Percentiles rank a stretch among this genome's conserved stretches.
Evolutionary conservation across 768 basidiomycete genomes (phyloP).

Genomic region (Hygrocybe punicea): DNA sequence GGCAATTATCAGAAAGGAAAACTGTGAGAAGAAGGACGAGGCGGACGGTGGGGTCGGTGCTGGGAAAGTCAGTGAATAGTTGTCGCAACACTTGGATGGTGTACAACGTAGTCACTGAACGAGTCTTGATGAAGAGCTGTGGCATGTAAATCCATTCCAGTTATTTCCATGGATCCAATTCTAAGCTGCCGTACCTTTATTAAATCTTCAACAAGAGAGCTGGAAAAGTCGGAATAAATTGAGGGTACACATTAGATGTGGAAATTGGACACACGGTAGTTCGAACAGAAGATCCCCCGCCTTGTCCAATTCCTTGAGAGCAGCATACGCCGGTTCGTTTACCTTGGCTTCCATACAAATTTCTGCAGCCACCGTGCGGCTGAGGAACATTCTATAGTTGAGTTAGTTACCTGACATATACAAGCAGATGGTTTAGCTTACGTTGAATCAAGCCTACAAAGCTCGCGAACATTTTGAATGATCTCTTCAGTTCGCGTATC

Average conservation of each 20-base stretch:
- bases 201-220: conserved; percentile 58
- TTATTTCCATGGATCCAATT: neutral
- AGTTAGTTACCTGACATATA: neutral
- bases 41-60: conserved; percentile 55
- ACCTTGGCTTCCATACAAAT: conserved; percentile 76
- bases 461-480: conserved; percentile 63
- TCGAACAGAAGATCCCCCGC: conserved; percentile 65
- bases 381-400: conserved; percentile 67
- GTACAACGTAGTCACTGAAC: conserved; percentile 53
- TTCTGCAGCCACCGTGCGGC: conserved; percentile 78
- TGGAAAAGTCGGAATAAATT: conserved; percentile 21
- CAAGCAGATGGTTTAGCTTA: conserved; percentile 29
- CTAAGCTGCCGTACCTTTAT: conserved; percentile 52
- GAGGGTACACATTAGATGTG: neutral
- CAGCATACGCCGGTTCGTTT: conserved; percentile 66
- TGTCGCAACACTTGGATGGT: conserved; percentile 55
- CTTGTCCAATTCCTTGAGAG: conserved; percentile 64
- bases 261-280: conserved; percentile 45
- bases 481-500: conserved; percentile 61
- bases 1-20: conserved; percentile 11
- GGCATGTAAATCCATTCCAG: neutral
- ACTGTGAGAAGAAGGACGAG: conserved; percentile 49
- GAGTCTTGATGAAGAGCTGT: conserved; percentile 67
- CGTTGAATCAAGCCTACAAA: conserved; percentile 68
- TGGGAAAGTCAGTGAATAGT: conserved; percentile 66